A percentile compares a stretch with the other conserved stretches of the same genome.
phyloP scores from a whole-genome alignment of 192 early-diverging fungal genomes.

The Backusella morwellensis region DNA sequence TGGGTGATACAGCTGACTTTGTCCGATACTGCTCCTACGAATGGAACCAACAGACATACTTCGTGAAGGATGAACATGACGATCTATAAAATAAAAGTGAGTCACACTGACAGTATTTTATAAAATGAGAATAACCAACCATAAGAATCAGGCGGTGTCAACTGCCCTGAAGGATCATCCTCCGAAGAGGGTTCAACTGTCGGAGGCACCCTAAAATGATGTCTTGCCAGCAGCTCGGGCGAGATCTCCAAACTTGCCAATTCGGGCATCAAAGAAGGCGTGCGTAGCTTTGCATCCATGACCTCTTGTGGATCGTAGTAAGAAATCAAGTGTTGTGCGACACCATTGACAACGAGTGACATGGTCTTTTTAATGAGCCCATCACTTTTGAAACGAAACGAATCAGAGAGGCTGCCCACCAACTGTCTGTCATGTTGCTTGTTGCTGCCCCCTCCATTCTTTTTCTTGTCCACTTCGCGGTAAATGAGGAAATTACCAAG shows the following conservation, averaged over 20 bases:
- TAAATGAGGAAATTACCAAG: constrained; percentile 65
- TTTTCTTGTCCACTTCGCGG: constrained; percentile 48
- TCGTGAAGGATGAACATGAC: not conserved
- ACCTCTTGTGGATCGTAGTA: constrained; percentile 52
- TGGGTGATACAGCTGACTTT: constrained; percentile 4
- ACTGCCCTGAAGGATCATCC: constrained; percentile 3
- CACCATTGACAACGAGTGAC: constrained; percentile 47
- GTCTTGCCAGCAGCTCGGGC: constrained; percentile 52
- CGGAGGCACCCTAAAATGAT: constrained; percentile 58
- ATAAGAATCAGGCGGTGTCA: constrained; percentile 12
- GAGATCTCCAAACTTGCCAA: constrained; percentile 55
- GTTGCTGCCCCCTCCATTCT: constrained; percentile 9
- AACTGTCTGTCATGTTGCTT: constrained; percentile 17
- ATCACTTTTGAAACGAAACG: constrained; percentile 33
- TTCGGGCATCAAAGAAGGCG: constrained; percentile 51
- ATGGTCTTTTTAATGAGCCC: constrained; percentile 66
- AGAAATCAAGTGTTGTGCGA: constrained; percentile 39
- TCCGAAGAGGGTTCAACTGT: constrained; percentile 26
- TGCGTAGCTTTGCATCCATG: constrained; percentile 43
- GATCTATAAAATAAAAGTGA: not conserved
- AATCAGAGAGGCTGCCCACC: constrained; percentile 31
- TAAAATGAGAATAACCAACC: not conserved
- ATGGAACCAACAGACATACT: constrained; percentile 28
- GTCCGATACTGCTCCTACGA: not conserved
- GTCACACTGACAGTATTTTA: too few species aligned